Percentiles rank a stretch among this genome's conserved stretches.
phyloP scores from a whole-genome alignment of 305 asterid genomes.

The Fraxinus albicans region DNA sequence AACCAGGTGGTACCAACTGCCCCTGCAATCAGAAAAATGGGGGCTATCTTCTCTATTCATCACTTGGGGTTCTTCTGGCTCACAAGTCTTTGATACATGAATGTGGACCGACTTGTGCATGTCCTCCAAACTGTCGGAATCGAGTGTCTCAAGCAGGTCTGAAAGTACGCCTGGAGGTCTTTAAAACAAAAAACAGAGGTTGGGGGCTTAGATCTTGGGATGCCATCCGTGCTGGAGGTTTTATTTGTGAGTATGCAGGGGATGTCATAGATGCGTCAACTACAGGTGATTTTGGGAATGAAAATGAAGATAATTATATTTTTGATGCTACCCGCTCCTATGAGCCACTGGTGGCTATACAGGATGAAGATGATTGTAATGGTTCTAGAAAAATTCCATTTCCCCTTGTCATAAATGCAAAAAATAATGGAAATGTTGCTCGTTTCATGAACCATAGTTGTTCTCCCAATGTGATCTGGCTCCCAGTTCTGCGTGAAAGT shows the following conservation, averaged over 20 bases:
- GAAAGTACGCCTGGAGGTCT: slow-evolving; percentile 73
- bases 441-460: slow-evolving; percentile 95
- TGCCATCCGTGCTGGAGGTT: slow-evolving; percentile 76
- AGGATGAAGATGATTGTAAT: slow-evolving; percentile 30
- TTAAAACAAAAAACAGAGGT: slow-evolving; percentile 72
- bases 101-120: slow-evolving; percentile 69
- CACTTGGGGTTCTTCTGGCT: slow-evolving; percentile 59
- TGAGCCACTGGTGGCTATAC: slow-evolving; percentile 52
- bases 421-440: slow-evolving; percentile 72
- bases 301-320: slow-evolving; percentile 45
- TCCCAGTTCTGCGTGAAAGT: slow-evolving; percentile 67
- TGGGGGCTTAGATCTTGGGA: slow-evolving; percentile 99
- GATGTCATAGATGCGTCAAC: slow-evolving; percentile 51
- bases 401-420: slow-evolving; percentile 63
- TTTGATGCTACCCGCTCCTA: slow-evolving; percentile 81
- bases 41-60: slow-evolving; percentile 59
- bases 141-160: slow-evolving; percentile 69
- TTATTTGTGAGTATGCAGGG: slow-evolving; percentile 88
- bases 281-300: slow-evolving; percentile 40
- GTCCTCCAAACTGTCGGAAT: slow-evolving; percentile 72
- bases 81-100: slow-evolving; percentile 56
- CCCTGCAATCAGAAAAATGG: slow-evolving; percentile 65
- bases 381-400: slow-evolving; percentile 47
- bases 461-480: slow-evolving; percentile 75
- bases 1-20: slow-evolving; percentile 66